Evolutionary conservation across 2,329 filamentous ascomycete species (phyloP).

Genomic region (Aspergillus fumigatus): DNA sequence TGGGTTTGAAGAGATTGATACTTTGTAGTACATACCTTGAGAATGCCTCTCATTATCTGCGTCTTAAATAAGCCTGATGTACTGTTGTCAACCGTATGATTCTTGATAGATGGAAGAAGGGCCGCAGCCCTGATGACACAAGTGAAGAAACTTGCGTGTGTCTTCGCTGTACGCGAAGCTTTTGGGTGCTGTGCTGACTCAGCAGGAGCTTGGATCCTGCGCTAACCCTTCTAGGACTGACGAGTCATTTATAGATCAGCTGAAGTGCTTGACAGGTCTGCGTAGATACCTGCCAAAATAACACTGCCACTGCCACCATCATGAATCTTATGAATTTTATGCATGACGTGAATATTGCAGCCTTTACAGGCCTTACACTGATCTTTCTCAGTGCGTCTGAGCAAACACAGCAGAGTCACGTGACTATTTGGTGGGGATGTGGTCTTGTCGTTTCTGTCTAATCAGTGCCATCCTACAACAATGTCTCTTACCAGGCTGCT

Average conservation of each 20-base stretch:
- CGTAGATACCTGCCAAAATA: no score
- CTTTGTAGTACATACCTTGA: constrained; percentile 24
- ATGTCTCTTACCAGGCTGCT: background rate
- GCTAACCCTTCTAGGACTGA: background rate
- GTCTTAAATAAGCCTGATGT: constrained; percentile 3
- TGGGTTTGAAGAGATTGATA: background rate
- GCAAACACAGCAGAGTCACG: no score
- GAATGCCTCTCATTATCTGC: constrained; percentile 26
- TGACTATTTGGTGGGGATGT: no score
- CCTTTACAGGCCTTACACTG: no score
- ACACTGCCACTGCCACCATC: no score
- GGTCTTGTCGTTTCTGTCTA: constrained; percentile 1
- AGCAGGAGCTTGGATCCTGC: background rate
- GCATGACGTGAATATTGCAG: no score
- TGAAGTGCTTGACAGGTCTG: no score
- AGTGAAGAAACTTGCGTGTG: constrained; percentile 13
- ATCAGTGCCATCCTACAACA: background rate
- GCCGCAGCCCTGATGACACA: constrained; percentile 28
- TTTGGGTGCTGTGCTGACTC: constrained; percentile 16
- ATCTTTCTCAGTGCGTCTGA: no score
- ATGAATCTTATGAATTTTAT: no score
- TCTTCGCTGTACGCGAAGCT: constrained; percentile 1
- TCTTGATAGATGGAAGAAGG: constrained; percentile 12
- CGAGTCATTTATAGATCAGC: no score
- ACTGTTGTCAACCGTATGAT: constrained; percentile 1